Evolutionary conservation across 116 monocot genomes (phyloP).

Genomic region (Trichopus zeylanicus): DNA sequence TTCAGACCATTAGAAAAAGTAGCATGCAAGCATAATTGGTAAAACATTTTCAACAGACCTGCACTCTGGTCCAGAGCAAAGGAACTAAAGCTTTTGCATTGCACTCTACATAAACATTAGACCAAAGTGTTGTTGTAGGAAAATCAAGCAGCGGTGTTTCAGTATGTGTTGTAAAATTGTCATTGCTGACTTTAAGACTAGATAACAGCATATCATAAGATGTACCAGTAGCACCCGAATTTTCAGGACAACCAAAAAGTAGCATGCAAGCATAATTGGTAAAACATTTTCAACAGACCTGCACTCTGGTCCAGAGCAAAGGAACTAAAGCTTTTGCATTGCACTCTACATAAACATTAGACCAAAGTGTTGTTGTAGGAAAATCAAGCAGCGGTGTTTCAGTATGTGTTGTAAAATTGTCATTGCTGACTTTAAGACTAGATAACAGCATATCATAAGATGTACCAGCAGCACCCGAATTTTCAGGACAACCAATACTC

Average conservation of each 20-base stretch:
- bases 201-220: conserved; percentile 58
- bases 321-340: conserved; percentile 87
- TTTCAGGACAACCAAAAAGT: conserved; percentile 33
- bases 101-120: conserved; percentile 79
- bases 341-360: conserved; percentile 79
- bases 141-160: conserved; percentile 93
- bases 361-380: conserved; percentile 62
- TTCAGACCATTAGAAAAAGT: too few species aligned
- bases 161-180: conserved; percentile 68
- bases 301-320: conserved; percentile 89
- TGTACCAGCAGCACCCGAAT: conserved; percentile 90
- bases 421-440: conserved; percentile 84
- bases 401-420: conserved; percentile 68
- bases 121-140: conserved; percentile 62
- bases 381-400: conserved; percentile 93
- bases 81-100: conserved; percentile 87
- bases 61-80: conserved; percentile 89
- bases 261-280: too few species aligned
- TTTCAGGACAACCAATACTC: conserved; percentile 77
- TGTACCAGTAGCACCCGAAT: conserved; percentile 89
- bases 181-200: conserved; percentile 84
- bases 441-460: conserved; percentile 58
- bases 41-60: conserved; percentile 33
- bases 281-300: conserved; percentile 30
- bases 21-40: not conserved